Base-by-base conservation (phyloP, 1,139 yeast genomes). In the Magnusiomyces paraingens region DNA sequence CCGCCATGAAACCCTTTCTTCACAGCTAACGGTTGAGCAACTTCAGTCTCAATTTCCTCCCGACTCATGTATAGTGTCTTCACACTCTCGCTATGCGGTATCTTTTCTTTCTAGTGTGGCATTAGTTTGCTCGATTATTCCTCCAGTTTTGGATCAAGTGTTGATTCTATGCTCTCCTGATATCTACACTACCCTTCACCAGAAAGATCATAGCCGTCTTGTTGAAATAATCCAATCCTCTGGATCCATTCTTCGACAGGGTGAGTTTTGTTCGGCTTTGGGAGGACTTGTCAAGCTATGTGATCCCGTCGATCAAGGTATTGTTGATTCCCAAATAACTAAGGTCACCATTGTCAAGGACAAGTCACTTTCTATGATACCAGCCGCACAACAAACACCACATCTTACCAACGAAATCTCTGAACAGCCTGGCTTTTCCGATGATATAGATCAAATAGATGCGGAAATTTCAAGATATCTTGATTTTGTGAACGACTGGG, bases 271-370 rank as follows among this genome's bases (percentile, higher is more conserved):
- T 29, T 56, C 60, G 10, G 11, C 36, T 15, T 20, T 48, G 10
- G 39, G 22, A 11, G 55, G 52, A n/a, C 50, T 61, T 8, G 77
- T 86, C 3, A 66, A 79, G 6, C 75, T 83, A 38, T 80, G 90
- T 64, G 95, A 86, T 60, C 95, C 95, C 0, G 75, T 81, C 1
- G 80, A 79, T 46, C 94, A 86, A 64, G 95, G 95, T 0, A 49
- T 66, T 6, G 61, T 66, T n/a, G 67, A 77, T 2, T 67, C 67
- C 42, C 59, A 58, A 1, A 62, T 63, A 8, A 82, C 89, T 0
- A 72, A 72, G 29, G 70, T 85, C n/a, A 76, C 82, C 1, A 68
- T 85, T 50, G 77, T 83, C 17, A 78, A 75, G 58, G 73, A 70
- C 35, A 59, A 63, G n/a, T 58, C 57, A 10, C 60, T 17, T 48